These are phyloP conservation scores for Chaetomiaceae sp. DNA, from an alignment of 2,329 filamentous ascomycete genomes.

Conservation along the genomic window DNA sequence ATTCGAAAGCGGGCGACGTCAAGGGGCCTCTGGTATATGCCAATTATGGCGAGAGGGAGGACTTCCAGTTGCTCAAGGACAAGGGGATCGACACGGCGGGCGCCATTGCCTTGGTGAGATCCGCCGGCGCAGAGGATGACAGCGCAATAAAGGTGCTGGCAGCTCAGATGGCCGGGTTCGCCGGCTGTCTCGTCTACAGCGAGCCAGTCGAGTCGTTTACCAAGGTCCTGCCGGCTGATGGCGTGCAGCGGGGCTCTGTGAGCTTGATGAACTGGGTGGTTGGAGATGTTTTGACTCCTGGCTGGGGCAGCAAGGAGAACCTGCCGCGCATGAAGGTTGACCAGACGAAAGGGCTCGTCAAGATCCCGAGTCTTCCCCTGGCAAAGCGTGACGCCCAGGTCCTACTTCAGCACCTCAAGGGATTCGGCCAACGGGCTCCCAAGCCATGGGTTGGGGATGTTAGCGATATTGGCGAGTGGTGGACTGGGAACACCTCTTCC, in stretches of 20 bases:
- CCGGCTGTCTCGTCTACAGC: slow-evolving; percentile 86
- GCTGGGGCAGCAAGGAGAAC: slow-evolving; percentile 66
- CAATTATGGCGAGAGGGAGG: slow-evolving; percentile 81
- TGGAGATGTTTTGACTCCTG: slow-evolving; percentile 89
- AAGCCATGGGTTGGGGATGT: slow-evolving; percentile 72
- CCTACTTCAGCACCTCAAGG: slow-evolving; percentile 70
- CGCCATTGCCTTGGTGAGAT: slow-evolving; percentile 77
- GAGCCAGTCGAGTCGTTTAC: slow-evolving; percentile 65
- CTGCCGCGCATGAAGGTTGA: slow-evolving; percentile 62
- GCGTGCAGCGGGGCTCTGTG: slow-evolving; percentile 77
- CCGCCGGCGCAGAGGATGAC: slow-evolving; percentile 70
- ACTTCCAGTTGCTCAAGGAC: slow-evolving; percentile 70
- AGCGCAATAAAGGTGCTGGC: slow-evolving; percentile 80
- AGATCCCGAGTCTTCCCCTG: slow-evolving; percentile 86
- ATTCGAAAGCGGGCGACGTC: slow-evolving; percentile 82
- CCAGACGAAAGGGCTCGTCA: slow-evolving; percentile 66
- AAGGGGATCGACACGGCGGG: slow-evolving; percentile 69
- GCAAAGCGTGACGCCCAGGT: slow-evolving; percentile 84
- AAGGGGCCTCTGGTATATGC: slow-evolving; percentile 84
- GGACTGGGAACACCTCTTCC: slow-evolving; percentile 71
- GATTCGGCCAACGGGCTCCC: slow-evolving; percentile 64
- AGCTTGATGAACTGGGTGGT: slow-evolving; percentile 76
- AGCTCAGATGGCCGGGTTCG: slow-evolving; percentile 79
- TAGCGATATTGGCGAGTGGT: slow-evolving; percentile 72
- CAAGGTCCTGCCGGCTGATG: slow-evolving; percentile 69